phyloP scores from a whole-genome alignment of 345 rosid species.

The Hibiscus tridactylites region DNA sequence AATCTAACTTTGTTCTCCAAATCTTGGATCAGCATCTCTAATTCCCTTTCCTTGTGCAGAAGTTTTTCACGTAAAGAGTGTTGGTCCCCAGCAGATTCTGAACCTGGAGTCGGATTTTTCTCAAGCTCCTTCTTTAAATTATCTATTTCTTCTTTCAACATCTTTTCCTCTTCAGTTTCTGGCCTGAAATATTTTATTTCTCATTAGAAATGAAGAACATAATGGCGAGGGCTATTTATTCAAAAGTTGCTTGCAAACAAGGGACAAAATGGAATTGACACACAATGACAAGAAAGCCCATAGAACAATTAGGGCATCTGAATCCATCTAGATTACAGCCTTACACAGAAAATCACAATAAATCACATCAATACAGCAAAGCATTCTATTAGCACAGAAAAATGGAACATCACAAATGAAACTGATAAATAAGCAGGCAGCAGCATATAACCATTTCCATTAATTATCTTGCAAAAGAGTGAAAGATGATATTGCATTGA shows the following conservation, averaged over 20 bases:
- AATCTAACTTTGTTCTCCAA: slow-evolving; percentile 74
- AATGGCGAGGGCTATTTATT: not conserved
- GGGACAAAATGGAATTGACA: not conserved
- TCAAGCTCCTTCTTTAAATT: slow-evolving; percentile 40
- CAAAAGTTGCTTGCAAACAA: not conserved
- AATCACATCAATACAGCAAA: not conserved
- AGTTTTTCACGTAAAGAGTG: slow-evolving; percentile 30
- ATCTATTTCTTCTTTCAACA: slow-evolving; percentile 60
- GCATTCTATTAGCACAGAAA: not conserved
- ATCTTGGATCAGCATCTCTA: slow-evolving; percentile 53
- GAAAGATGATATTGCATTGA: not conserved
- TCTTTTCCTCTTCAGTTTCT: slow-evolving; percentile 73
- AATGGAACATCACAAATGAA: not conserved
- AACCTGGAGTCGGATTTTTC: slow-evolving; percentile 25
- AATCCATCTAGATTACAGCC: not conserved
- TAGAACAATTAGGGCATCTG: not conserved
- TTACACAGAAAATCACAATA: not conserved
- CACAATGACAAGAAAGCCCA: not conserved
- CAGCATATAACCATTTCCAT: not conserved
- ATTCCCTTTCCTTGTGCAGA: slow-evolving; percentile 53
- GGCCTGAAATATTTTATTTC: slow-evolving; percentile 46
- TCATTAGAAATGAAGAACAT: not conserved
- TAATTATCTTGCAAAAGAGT: not conserved
- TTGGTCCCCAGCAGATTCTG: slow-evolving; percentile 27
- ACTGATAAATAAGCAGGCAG: not conserved